A percentile compares a stretch with the other conserved stretches of the same genome.
These are phyloP conservation scores for Trypanosomatidae sp. DNA, from an alignment of 208 protist species.

Conservation along the genomic window DNA sequence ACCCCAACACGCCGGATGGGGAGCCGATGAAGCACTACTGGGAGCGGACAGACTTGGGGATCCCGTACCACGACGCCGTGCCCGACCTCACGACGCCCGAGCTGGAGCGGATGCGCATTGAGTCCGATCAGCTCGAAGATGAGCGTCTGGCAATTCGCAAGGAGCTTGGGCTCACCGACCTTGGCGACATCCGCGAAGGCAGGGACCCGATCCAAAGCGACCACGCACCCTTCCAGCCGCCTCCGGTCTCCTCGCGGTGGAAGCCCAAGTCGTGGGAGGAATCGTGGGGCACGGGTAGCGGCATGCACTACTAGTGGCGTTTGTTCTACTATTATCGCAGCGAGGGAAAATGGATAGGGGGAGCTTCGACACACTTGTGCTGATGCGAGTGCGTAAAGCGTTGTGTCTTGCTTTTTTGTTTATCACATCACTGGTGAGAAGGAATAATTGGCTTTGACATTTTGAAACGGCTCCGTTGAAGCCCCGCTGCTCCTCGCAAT, in stretches of 20 bases:
- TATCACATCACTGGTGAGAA: too few species aligned
- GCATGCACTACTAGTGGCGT: too few species aligned
- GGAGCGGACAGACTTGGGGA: slow-evolving; percentile 85
- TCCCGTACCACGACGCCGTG: slow-evolving; percentile 88
- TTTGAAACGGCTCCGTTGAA: too few species aligned
- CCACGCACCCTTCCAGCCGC: slow-evolving; percentile 69
- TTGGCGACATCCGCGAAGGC: slow-evolving; percentile 86
- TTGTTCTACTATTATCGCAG: too few species aligned
- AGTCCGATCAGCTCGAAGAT: slow-evolving; percentile 84
- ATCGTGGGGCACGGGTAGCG: slow-evolving; percentile 79
- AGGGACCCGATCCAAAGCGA: slow-evolving; percentile 65
- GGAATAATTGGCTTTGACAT: too few species aligned
- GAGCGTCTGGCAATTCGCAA: slow-evolving; percentile 80
- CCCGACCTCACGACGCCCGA: slow-evolving; percentile 84
- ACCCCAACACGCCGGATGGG: slow-evolving; percentile 70
- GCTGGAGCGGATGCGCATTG: slow-evolving; percentile 80
- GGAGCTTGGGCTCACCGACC: slow-evolving; percentile 83
- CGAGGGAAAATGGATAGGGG: too few species aligned
- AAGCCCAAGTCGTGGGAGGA: slow-evolving; percentile 92
- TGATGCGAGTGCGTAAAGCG: too few species aligned
- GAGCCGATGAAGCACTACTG: slow-evolving; percentile 87
- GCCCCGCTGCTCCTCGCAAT: too few species aligned
- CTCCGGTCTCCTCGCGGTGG: slow-evolving; percentile 83
- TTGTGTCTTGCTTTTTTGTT: too few species aligned
- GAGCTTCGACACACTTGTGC: too few species aligned